phyloP scores from a whole-genome alignment of 164 flowering plant genomes.

The Nelumbo lutea region DNA sequence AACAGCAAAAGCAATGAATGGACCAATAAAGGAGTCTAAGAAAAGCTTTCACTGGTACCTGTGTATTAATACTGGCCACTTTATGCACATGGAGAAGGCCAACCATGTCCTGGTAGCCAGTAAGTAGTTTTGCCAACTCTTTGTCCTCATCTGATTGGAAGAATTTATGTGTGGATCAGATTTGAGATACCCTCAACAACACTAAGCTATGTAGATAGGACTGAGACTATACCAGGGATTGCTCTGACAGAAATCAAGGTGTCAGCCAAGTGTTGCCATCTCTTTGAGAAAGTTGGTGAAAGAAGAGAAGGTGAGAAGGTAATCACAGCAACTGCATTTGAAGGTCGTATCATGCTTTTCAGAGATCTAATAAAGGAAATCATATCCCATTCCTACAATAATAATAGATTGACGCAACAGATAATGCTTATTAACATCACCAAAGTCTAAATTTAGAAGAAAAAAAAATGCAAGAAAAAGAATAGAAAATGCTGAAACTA shows the following conservation, averaged over 20 bases:
- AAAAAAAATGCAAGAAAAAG: no score
- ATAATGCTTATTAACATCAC: background rate
- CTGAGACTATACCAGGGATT: constrained; percentile 54
- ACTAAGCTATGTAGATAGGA: background rate
- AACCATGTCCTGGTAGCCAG: constrained; percentile 92
- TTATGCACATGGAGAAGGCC: constrained; percentile 87
- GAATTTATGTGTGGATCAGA: background rate
- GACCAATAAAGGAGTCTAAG: background rate
- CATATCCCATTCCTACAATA: constrained; percentile 85
- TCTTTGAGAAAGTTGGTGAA: constrained; percentile 63
- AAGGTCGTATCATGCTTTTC: constrained; percentile 54
- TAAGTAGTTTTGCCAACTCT: constrained; percentile 81
- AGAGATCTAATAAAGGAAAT: constrained; percentile 80
- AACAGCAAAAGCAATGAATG: background rate
- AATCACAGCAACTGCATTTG: constrained; percentile 82
- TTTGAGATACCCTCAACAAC: background rate
- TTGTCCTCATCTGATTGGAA: constrained; percentile 71
- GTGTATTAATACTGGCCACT: constrained; percentile 77
- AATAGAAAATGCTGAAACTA: background rate
- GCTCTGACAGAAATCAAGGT: constrained; percentile 87
- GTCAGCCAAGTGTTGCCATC: constrained; percentile 97
- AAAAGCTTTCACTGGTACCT: constrained; percentile 39
- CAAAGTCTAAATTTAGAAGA: background rate
- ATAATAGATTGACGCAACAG: constrained; percentile 1
- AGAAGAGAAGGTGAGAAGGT: constrained; percentile 81